Evolutionary conservation across 768 basidiomycete genomes (phyloP), one percentile per base, ranked within the genome.

Genomic region (Mycena latifolia): DNA sequence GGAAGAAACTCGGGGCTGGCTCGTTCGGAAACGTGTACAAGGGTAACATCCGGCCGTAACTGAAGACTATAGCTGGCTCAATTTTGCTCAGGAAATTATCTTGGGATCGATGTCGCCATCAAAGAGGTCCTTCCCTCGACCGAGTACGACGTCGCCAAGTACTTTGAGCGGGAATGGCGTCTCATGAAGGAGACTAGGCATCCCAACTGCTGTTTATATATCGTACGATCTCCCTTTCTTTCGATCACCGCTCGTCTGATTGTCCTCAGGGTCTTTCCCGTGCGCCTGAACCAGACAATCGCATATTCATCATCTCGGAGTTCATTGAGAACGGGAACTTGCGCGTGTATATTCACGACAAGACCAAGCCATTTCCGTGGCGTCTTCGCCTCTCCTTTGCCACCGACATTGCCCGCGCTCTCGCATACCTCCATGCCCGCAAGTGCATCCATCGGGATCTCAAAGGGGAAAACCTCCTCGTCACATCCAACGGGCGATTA

Each of bases 121-220:
- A 98, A 98, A 78, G 96, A 99, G 80, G 95, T 99, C 4, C 84
- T 98, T 10, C 95, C 95, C 0, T 95, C 93, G 24, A 92, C 80
- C 7, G 94, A 93, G 63, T 98, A 98, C 78, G 95, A 98, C 72
- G 95, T 98, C 37, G 86, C 91, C 72, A 99, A 99, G 79, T 99
- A 99, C 81, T 97, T 99, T 77, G 94, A 97, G 74, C 88, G 97
- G n/a, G 97, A 99, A 84, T 98, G 96, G 94, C 86, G 94, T 31
- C 87, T 99, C 31, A 98, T 98, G 95, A 95, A 95, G 85, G 87
- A 73, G 66, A 79, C 71, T 1, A 37, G 24, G 22, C 39, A 58
- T 59, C 67, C 69, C 14, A 68, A 33, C 65, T 37, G 68, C 45
- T 20, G 37, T 56, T 61, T 47, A 18, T 67, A 60, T 28, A 59